Base-by-base conservation (phyloP, 2,329 filamentous ascomycete species). In the Seiridium cupressi region DNA sequence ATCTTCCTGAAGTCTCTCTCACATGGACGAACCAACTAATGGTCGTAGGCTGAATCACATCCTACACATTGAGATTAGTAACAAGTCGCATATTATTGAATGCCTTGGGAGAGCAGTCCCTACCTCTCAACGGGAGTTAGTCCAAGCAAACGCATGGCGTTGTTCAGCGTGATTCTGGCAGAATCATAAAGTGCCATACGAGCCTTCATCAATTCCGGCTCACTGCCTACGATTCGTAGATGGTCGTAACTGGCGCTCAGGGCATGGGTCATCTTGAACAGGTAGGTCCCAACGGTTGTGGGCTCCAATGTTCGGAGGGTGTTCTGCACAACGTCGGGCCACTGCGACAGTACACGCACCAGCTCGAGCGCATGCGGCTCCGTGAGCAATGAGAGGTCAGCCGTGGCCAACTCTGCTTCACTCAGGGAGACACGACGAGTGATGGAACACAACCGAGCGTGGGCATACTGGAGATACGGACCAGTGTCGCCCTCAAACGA, bases 241-340 rank as follows among this genome's bases (percentile, higher is more conserved):
- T 91, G 88, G 69, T 93, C 91, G 75, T 96, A 96, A 73, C 89
- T 92, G 58, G 85, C 89, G 77, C 89, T 92, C 58, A 96, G 76
- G 34, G 86, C 81, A 75, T 96, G 92, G 3, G 90, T 91, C 88
- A 96, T 90, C 83, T 91, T 92, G 82, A 73, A 73, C 34, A 76
- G 68, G 62, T 75, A 75, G 4, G 83, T 85, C 44, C 90, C 75
- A 46, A 90, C 79, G 0, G 86, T 89, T 1, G 86, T 84, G 0
- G 89, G 88, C 73, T 96, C 93, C 31, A 93, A 83, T 0, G 91
- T 96, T 81, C 91, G 91, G 68, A 95, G 80, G 0, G 92, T 93
- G 75, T 94, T 94, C 70, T 89, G 81, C 61, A 96, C 87, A 4
- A 92, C 90, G 68, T 96, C 92, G 2, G 93, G 93, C 84, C 91